phyloP scores from a whole-genome alignment of 2,329 filamentous ascomycete genomes.

The Fusarium sambucinum region DNA sequence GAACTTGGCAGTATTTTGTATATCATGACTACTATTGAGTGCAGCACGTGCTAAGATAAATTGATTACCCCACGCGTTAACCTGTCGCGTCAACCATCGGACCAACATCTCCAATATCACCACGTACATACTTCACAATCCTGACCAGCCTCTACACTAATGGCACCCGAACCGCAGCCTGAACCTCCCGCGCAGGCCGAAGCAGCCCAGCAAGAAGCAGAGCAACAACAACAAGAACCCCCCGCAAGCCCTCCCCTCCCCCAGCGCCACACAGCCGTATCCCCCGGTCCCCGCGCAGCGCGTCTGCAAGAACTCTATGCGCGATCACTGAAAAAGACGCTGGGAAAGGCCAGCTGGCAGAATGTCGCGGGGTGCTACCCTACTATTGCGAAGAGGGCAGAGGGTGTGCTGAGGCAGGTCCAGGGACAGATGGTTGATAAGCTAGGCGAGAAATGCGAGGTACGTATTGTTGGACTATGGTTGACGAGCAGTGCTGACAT shows the following conservation, averaged over 20 bases:
- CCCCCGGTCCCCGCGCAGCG: slow-evolving; percentile 68
- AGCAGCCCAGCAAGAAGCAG: slow-evolving; percentile 19
- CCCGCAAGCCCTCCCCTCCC: slow-evolving; percentile 57
- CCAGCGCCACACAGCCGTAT: slow-evolving; percentile 56
- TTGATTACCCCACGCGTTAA: slow-evolving; percentile 37
- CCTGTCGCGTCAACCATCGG: slow-evolving; percentile 42
- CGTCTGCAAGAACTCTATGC: slow-evolving; percentile 67
- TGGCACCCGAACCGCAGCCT: too few relatives aligned
- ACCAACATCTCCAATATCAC: slow-evolving; percentile 15
- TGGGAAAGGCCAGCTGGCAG: slow-evolving; percentile 66
- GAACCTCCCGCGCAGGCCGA: slow-evolving; percentile 1
- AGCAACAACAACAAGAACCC: slow-evolving; percentile 28
- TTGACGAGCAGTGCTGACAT: slow-evolving; percentile 17
- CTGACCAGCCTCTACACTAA: slow-evolving; percentile 4
- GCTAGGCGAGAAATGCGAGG: slow-evolving; percentile 65
- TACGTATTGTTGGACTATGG: slow-evolving; percentile 43
- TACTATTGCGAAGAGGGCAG: slow-evolving; percentile 65
- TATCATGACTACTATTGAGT: neutral
- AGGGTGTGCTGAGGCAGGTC: slow-evolving; percentile 64
- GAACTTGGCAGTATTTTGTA: neutral
- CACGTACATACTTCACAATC: neutral
- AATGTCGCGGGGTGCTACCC: slow-evolving; percentile 73
- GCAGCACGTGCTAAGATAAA: slow-evolving; percentile 31
- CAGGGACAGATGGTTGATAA: slow-evolving; percentile 70
- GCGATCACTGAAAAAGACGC: slow-evolving; percentile 64